Evolutionary conservation across 2,329 filamentous ascomycete genomes (phyloP).

Genomic region (Sarocladium brachiariae): DNA sequence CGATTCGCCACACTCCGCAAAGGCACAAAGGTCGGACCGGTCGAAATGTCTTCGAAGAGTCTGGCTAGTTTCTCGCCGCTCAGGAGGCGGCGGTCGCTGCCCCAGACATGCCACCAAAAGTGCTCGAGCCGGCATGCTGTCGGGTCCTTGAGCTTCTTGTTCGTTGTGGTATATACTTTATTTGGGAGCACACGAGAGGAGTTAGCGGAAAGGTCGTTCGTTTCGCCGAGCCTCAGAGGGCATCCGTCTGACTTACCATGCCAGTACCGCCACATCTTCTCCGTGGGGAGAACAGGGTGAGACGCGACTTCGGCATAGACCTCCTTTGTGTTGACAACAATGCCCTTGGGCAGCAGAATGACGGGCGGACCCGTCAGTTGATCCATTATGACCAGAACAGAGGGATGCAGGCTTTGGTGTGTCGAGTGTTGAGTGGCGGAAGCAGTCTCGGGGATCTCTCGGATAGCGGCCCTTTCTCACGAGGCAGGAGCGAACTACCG

Average conservation of each 20-base stretch:
- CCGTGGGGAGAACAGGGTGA: conserved; percentile 41
- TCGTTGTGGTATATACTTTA: conserved; percentile 54
- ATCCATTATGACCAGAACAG: conserved; percentile 21
- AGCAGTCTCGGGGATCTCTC: conserved; percentile 1
- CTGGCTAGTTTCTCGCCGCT: conserved; percentile 47
- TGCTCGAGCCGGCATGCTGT: conserved; percentile 56
- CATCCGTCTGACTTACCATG: conserved; percentile 37
- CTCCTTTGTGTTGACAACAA: conserved; percentile 45
- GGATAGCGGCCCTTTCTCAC: background rate
- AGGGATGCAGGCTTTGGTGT: background rate
- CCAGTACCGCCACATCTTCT: conserved; percentile 50
- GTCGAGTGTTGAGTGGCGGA: background rate
- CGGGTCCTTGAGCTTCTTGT: conserved; percentile 52
- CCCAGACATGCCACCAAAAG: conserved; percentile 62
- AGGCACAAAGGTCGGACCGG: conserved; percentile 50
- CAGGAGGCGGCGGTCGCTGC: conserved; percentile 47
- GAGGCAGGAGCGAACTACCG: too few relatives aligned
- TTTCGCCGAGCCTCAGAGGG: background rate
- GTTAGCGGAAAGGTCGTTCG: background rate
- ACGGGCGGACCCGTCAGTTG: conserved; percentile 21
- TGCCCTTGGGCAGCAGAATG: conserved; percentile 49
- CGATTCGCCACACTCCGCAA: conserved; percentile 45
- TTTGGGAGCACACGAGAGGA: background rate
- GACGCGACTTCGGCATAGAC: conserved; percentile 49
- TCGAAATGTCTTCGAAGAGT: conserved; percentile 51